A percentile compares a stretch with the other conserved stretches of the same genome.
phyloP scores from a whole-genome alignment of 441 rosid genomes.

The Euphorbia schlechtendalii region DNA sequence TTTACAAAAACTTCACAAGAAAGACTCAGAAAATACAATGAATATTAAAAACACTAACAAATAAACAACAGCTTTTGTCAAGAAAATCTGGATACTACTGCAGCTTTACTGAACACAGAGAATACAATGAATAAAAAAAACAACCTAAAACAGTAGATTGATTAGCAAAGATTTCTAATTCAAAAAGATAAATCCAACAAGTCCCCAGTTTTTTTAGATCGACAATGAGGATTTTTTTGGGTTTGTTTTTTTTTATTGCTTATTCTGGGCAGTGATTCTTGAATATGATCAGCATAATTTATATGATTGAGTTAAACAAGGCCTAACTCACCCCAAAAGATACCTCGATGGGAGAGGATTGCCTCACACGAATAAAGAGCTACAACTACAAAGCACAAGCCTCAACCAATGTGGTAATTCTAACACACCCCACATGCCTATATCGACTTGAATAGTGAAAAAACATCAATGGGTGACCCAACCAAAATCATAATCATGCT shows the following conservation, averaged over 20 bases:
- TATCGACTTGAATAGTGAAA: too few relatives aligned
- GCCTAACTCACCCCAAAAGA: too few relatives aligned
- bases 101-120: not conserved
- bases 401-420: too few relatives aligned
- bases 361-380: too few relatives aligned
- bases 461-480: too few relatives aligned
- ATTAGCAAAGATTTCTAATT: not conserved
- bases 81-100: not conserved
- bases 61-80: not conserved
- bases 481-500: too few relatives aligned
- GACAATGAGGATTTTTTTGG: not conserved
- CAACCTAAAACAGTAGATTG: not conserved
- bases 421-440: too few relatives aligned
- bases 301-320: not conserved
- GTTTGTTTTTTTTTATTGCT: not conserved
- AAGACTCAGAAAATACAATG: not conserved
- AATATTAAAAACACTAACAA: too few relatives aligned
- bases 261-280: not conserved
- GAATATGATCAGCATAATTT: not conserved
- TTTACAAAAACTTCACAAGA: not conserved
- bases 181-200: not conserved
- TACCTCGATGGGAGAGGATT: too few relatives aligned
- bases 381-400: too few relatives aligned
- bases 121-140: not conserved
- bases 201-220: not conserved